Evolutionary conservation across 2,329 filamentous ascomycete species (phyloP), one percentile per base, ranked within the genome.

Genomic region (Polychaeton citri): DNA sequence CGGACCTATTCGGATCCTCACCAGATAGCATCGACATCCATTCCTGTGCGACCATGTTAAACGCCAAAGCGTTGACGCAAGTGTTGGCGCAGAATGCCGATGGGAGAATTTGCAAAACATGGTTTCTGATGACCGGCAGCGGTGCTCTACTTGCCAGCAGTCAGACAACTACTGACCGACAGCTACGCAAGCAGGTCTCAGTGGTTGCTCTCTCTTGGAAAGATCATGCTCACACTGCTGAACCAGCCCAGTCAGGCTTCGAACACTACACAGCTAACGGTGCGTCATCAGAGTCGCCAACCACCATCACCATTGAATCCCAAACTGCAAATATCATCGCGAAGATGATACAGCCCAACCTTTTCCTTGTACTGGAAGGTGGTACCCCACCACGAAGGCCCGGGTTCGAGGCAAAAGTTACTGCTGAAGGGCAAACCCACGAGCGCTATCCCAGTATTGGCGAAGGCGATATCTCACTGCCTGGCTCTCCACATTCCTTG

Each of bases 101-200:
- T 39, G 49, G 55, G 18, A 51, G 55, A 26, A 54, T 65, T 24
- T 64, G 60, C 47, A 58, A 59, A 20, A 56, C 57, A 30, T 62
- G 61, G 54, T 63, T 59, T 42, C 50, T 68, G 37, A 69, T 68
- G 61, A 68, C 65, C 19, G 63, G 63, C 16, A 68, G 67, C 44
- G 66, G 65, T 42, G 68, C 64, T 2, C 49, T 69, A 15, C 53
- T 69, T 34, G 64, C 66, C 30, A 66, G 68, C 47, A 66, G 59
- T 13, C 61, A 60, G 16, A 64, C 64, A 9, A 56, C 60, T n/a
- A 58, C 68, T 42, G 64, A 65, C 46, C 61, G 62, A 41, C 60
- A 65, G 41, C 54, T 69, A 20, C 62, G 66, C 28, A 64, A 65
- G 38, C 63, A 67, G 44, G 64, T 63, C 16, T 63, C 66, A 5